A percentile compares a stretch with the other conserved stretches of the same genome.
Evolutionary conservation across 768 basidiomycete genomes (phyloP).

Genomic region (Jaapia argillacea): DNA sequence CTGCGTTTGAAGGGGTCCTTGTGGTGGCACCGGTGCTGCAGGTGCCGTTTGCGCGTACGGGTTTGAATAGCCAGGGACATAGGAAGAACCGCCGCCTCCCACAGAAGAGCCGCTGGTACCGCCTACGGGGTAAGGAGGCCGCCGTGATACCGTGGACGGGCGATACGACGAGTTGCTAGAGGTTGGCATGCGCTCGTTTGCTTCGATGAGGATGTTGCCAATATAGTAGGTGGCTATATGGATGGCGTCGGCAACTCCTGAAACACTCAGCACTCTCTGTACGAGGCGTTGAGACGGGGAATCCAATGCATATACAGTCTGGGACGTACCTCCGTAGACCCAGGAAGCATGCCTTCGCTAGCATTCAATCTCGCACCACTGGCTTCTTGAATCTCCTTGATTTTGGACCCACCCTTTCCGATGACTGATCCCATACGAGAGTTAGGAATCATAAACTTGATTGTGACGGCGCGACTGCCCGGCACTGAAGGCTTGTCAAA

Average conservation of each 20-base stretch:
- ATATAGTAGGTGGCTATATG: slow-evolving; percentile 99
- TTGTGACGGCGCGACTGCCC: slow-evolving; percentile 95
- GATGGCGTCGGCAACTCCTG: slow-evolving; percentile 97
- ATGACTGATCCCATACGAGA: slow-evolving; percentile 99
- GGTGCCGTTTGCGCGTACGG: slow-evolving; percentile 24
- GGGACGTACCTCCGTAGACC: slow-evolving; percentile 86
- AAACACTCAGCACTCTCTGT: slow-evolving; percentile 93
- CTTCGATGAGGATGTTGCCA: slow-evolving; percentile 93
- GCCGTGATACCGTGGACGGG: slow-evolving; percentile 49
- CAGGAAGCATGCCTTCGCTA: slow-evolving; percentile 96
- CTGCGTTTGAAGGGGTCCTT: slow-evolving; percentile 74
- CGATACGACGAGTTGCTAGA: slow-evolving; percentile 51
- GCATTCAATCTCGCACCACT: slow-evolving; percentile 94
- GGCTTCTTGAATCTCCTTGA: slow-evolving; percentile 99
- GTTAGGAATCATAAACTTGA: slow-evolving; percentile 99
- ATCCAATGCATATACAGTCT: slow-evolving; percentile 4
- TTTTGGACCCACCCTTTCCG: slow-evolving; percentile 95
- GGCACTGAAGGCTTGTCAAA: slow-evolving; percentile 97
- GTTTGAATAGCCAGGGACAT: slow-evolving; percentile 57
- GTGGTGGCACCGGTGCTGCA: slow-evolving; percentile 44
- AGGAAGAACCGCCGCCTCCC: slow-evolving; percentile 46
- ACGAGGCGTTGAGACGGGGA: slow-evolving; percentile 8
- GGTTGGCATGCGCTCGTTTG: slow-evolving; percentile 72
- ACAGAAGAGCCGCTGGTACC: too few species aligned
- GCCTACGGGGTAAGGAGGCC: slow-evolving; percentile 27